These are phyloP conservation scores for Ophiostoma ulmi DNA, from an alignment of 2,329 filamentous ascomycete species.

Conservation along the genomic window DNA sequence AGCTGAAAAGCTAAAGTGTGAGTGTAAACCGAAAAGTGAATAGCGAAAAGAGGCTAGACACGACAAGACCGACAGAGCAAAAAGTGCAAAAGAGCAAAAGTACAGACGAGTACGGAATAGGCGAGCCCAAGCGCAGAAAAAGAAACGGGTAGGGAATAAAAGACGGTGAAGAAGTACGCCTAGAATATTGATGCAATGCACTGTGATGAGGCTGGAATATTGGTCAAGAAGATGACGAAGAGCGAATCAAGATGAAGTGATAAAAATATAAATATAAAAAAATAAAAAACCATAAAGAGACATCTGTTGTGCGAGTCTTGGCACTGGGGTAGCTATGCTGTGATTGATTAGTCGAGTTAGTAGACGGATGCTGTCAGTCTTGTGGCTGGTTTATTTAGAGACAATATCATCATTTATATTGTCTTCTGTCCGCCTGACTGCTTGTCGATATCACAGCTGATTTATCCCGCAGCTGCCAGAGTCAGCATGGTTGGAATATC, in stretches of 20 bases:
- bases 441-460: neutral
- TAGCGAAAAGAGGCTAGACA: neutral
- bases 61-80: neutral
- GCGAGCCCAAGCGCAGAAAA: neutral
- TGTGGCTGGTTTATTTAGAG: neutral
- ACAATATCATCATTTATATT: neutral
- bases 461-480: neutral
- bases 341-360: neutral
- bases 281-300: neutral
- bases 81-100: neutral
- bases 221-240: neutral
- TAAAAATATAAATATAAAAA: neutral
- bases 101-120: neutral
- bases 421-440: neutral
- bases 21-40: neutral
- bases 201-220: slow-evolving; percentile 8
- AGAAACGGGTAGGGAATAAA: neutral
- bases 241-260: too few relatives aligned
- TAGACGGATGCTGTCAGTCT: neutral
- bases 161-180: neutral
- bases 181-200: slow-evolving; percentile 5
- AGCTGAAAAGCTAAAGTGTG: neutral
- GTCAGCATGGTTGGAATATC: neutral
- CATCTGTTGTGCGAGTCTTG: neutral
- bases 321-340: neutral